Base-by-base conservation (phyloP, 2,329 filamentous ascomycete genomes). In the Cladosporium sp. region DNA sequence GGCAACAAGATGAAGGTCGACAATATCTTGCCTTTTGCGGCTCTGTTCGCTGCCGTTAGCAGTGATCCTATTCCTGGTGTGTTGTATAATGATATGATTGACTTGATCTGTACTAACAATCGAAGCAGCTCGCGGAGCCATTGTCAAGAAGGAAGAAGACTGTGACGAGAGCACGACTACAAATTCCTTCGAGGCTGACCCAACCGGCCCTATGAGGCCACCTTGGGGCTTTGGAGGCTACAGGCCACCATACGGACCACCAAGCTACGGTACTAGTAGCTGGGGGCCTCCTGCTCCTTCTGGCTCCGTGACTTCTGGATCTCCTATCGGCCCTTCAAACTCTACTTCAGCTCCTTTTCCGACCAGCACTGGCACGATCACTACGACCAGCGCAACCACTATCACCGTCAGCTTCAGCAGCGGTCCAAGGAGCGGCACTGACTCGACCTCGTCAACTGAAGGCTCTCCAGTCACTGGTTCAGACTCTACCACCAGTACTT, bases 101-200 rank as follows among this genome's bases (percentile, higher is more conserved):
- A 32, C 32, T 12, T 12, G 22, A 13, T 22, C 17, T 13, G 20
- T 57, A 35, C 55, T 61, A 47, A 61, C 32, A 15, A 42, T 25
- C 12, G n/a, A 12, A n/a, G n/a, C 42, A 63, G 60, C 22, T 25
- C 58, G 54, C 19, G 45, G 50, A 20, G 42, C 32, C 8, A 19
- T 60, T 15, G 47, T 49, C 28, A 62, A 61, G 50, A 60, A 48
- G 19, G 50, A 63, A 17, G 53, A 63, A 12, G 56, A 61, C 51
- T 62, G 60, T 39, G 45, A 57, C 15, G 15, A 19, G 7, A 62
- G 56, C 28, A 17, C n/a, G 4, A 57, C 58, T 24, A 56, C 37
- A 19, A 60, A 49, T 44, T 52, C 53, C 12, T 47, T 55, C 22
- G 25, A 42, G 7, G 58, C 45, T 17, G 56, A 56, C 15, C 56